Percentiles rank a stretch among this genome's conserved stretches.
Conservation (phyloP, 1,284 basidiomycete genomes). For the Phlebopus sp. region DNA sequence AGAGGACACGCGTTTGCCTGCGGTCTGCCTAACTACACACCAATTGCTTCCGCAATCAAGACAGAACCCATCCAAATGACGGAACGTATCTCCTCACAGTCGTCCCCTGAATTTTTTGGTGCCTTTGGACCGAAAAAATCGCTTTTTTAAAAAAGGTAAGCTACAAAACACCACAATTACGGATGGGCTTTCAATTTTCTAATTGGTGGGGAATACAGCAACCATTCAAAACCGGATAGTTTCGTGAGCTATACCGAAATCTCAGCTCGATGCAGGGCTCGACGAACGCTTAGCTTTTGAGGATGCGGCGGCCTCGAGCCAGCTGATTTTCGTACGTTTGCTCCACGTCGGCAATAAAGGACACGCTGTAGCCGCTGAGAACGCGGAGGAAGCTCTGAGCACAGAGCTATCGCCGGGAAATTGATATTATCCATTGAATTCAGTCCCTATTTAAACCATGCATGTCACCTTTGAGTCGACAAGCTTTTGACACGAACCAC, state of each 20-base stretch:
- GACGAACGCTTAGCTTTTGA: no score
- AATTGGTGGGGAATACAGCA: no score
- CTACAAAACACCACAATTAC: no score
- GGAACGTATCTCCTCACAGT: background rate
- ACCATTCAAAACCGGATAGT: no score
- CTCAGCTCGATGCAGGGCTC: no score
- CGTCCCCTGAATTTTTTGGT: slow-evolving; percentile 12
- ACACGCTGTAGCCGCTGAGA: slow-evolving; percentile 1
- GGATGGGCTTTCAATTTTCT: no score
- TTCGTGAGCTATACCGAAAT: no score
- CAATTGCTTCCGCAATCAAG: slow-evolving; percentile 30
- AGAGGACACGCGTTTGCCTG: slow-evolving; percentile 28
- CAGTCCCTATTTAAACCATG: slow-evolving; percentile 10
- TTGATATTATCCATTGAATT: slow-evolving; percentile 8
- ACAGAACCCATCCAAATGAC: slow-evolving; percentile 15
- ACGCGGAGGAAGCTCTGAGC: slow-evolving; percentile 27
- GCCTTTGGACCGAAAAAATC: slow-evolving; percentile 12
- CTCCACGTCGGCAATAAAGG: slow-evolving; percentile 7
- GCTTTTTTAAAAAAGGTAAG: slow-evolving; percentile 12
- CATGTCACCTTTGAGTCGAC: slow-evolving; percentile 16
- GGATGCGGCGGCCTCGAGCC: background rate
- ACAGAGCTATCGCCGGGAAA: slow-evolving; percentile 1
- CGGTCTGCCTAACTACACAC: slow-evolving; percentile 24
- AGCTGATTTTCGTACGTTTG: background rate
- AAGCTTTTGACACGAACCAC: slow-evolving; percentile 14